Evolutionary conservation across 2,329 filamentous ascomycete species (phyloP), one percentile per base, ranked within the genome.

Genomic region (Aspergillus japonicus): DNA sequence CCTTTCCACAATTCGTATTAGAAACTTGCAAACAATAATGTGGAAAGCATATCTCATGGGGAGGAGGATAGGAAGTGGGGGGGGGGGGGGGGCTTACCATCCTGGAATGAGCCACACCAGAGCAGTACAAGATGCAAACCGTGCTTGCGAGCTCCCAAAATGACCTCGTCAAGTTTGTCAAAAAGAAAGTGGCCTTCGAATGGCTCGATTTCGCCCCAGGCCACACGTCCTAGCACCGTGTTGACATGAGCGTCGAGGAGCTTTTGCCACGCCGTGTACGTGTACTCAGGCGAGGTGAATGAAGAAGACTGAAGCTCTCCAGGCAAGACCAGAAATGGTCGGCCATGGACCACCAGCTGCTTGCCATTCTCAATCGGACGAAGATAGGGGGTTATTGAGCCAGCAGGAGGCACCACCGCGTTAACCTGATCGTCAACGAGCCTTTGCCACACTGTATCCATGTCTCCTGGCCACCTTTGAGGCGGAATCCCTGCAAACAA

Each of bases 61-160:
- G 24, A 26, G 24, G 5, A 26, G 24, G 24, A 7, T 26, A 26
- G 5, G 24, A 21, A 21, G 21, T 21, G 24, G 24, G 7, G 5
- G 24, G 24, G 24, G 4, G 24, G 4, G 24, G 24, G 24, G 24
- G 5, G 4, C 33, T 35, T 65, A 78, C 68, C 79, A 65, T 81
- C 81, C 64, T 81, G 81, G 69, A 78, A 82, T n/a, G 73, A 76
- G 6, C 79, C 80, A 65, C 81, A 81, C 80, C 80, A 82, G 5
- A 81, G 66, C 31, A 81, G 62, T 0, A 81, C 70, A 16, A 81
- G 66, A 47, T 74, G 72, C 24, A 81, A 60, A 2, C 64, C 73
- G 63, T 80, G 70, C 16, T 42, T 48, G 12, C 54, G 54, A 6
- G 54, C 54, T 12, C 39, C 54, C 11, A 29, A 6, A 6, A 59